Base-by-base conservation (phyloP, 2,329 filamentous ascomycete species). In the Fusarium devonianum region DNA sequence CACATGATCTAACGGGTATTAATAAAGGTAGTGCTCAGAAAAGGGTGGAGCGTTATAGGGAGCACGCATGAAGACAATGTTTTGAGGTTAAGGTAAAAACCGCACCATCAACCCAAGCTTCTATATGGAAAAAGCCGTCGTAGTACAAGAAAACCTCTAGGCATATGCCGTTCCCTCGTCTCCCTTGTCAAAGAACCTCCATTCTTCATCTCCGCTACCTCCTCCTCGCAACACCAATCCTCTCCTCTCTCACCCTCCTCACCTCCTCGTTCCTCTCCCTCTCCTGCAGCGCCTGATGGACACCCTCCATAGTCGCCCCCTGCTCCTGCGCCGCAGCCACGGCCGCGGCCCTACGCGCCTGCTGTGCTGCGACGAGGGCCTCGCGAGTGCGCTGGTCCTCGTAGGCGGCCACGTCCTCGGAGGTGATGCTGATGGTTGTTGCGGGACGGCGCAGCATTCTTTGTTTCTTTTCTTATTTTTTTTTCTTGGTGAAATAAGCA, bases 371-470 rank as follows among this genome's bases (percentile, higher is more conserved):
- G 16, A 64, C 66, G 12, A 69, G 67, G 22, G 72, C 73, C 53
- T 77, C 71, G 42, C 71, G 71, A 17, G 73, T 75, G 53, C 84
- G 80, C 19, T 79, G 78, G 68, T 87, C 85, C 66, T 90, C 87
- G 72, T 89, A 90, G 43, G 81, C 76, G 28, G 86, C 84, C 28
- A 90, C 78, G 69, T 91, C 88, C 66, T 89, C 85, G 36, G 83
- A 77, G 3, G 87, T 90, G 57, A 90, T 80, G 44, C 80, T 76
- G 55, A 91, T 82, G 11, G 82, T 81, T 35, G 88, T 91, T 9
- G 87, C 80, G 12, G 83, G 80, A 34, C 87, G 83, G 62, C 85
- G 84, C 60, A 88, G 83, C 85, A 88, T 86, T 7, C 25, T 71
- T 50, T 22, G 37, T 47, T 9, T 22, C 18, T 18, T 28, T 28